Evolutionary conservation across 352 stramenopile genomes (phyloP), one percentile per base, ranked within the genome.

Genomic region (Pythium rhizo-oryzae): DNA sequence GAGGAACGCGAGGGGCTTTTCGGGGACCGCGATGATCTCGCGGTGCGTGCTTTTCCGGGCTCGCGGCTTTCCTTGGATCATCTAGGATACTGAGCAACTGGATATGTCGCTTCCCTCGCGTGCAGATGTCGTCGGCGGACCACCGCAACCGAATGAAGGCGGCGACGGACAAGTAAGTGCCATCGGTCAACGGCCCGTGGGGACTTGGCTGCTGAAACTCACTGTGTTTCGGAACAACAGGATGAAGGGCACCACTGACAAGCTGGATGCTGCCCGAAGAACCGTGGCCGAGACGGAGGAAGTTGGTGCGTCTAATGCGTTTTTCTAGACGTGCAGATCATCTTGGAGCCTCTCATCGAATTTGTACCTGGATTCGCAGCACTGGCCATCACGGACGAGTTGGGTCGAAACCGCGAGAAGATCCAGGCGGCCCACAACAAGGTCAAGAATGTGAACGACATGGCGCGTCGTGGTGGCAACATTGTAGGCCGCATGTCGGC

Each of bases 401-500:
- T 96, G 21, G 79, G 81, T 1, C 80, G 88, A 65, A 96, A 96
- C 65, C 85, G 88, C 24, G 88, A 96, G 51, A 96, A 96, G 70
- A 93, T 96, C 59, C 65, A 94, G 64, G 77, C 88, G 39, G 90
- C 88, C 47, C 85, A 94, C 60, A 67, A 79, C 51, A 96, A 96
- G 67, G 85, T 96, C 62, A 94, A 94, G 59, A 78, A 70, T 30
- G 86, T 96, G 21, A 94, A 94, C 58, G 86, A 96, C 55, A 93
- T 96, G 83, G 86, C 88, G 60, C 80, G 83, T 41, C 84, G 83
- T 11, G 88, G 88, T 44, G 88, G 82, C 39, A 93, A 87, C 67
- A 96, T 96, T 37, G 85, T 96, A 16, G 78, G 84, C 24, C 88
- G 88, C 62, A 96, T 96, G 88, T 91, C 84, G 33, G 84, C 88